These are phyloP conservation scores for Vickermania spadyakhi DNA, from an alignment of 208 protist species.

Conservation along the genomic window DNA sequence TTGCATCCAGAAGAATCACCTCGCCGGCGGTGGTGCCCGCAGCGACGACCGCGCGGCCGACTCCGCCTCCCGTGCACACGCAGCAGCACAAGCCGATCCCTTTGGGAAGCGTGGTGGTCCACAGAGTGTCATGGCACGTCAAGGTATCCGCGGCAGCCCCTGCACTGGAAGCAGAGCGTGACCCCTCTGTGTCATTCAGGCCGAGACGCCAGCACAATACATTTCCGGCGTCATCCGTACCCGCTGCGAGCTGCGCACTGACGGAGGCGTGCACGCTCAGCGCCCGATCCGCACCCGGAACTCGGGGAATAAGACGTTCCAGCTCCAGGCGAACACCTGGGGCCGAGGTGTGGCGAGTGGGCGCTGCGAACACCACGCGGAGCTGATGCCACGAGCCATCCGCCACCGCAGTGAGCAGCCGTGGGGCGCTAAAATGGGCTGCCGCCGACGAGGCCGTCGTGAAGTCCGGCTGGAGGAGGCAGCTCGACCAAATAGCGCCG, in stretches of 20 bases:
- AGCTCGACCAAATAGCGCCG: conserved; percentile 72
- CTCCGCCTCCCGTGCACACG: conserved; percentile 17
- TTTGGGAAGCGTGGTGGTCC: conserved; percentile 61
- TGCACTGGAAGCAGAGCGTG: background rate
- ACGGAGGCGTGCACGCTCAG: conserved; percentile 34
- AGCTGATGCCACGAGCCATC: conserved; percentile 50
- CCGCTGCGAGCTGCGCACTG: conserved; percentile 29
- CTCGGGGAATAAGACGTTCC: conserved; percentile 57
- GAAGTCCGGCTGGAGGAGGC: conserved; percentile 6
- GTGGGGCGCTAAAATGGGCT: too few relatives aligned
- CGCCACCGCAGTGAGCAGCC: conserved; percentile 21
- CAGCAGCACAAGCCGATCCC: conserved; percentile 67
- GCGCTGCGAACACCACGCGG: conserved; percentile 7
- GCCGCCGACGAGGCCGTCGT: conserved; percentile 7
- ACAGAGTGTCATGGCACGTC: conserved; percentile 51
- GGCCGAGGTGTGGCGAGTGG: background rate
- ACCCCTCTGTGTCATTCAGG: conserved; percentile 2
- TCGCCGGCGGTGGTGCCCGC: conserved; percentile 80
- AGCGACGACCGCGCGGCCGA: conserved; percentile 22
- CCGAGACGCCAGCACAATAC: conserved; percentile 60
- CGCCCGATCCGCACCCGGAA: conserved; percentile 73
- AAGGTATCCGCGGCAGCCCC: conserved; percentile 14
- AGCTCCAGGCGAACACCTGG: conserved; percentile 21
- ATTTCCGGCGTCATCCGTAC: conserved; percentile 74
- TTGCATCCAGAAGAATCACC: conserved; percentile 65